These are phyloP conservation scores for Earliella scabrosa DNA, from an alignment of 1,284 basidiomycete species.

Conservation along the genomic window DNA sequence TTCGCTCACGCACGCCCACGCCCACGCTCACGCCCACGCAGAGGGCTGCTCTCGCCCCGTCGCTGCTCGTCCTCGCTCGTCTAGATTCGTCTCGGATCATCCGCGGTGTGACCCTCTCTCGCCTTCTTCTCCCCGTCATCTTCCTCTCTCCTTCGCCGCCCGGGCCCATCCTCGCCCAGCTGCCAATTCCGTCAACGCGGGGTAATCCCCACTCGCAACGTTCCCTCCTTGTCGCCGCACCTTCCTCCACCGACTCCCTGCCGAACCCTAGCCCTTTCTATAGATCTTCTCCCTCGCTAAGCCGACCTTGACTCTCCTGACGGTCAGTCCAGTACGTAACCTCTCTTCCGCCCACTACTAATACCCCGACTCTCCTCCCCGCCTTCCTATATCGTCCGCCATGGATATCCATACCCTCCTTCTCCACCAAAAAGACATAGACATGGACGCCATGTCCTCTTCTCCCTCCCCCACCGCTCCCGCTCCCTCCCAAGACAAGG, in stretches of 20 bases:
- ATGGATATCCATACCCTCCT: slow-evolving; percentile 25
- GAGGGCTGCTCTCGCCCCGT: too few relatives aligned
- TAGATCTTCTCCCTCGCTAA: slow-evolving; percentile 16
- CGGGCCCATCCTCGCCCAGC: not conserved
- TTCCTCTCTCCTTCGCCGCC: slow-evolving; percentile 4
- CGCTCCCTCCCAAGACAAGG: slow-evolving; percentile 49
- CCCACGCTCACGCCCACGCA: too few relatives aligned
- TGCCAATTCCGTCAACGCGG: slow-evolving; percentile 19
- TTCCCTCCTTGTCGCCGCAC: slow-evolving; percentile 16
- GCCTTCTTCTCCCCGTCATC: slow-evolving; percentile 12
- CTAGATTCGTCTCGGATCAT: slow-evolving; percentile 24
- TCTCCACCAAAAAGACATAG: slow-evolving; percentile 22
- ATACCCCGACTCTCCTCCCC: slow-evolving; percentile 14
- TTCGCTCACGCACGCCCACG: slow-evolving; percentile 1
- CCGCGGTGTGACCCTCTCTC: slow-evolving; percentile 14
- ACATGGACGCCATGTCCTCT: slow-evolving; percentile 24
- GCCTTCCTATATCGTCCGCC: slow-evolving; percentile 4
- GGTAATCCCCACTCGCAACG: slow-evolving; percentile 20
- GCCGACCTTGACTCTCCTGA: slow-evolving; percentile 6
- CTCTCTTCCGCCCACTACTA: slow-evolving; percentile 13
- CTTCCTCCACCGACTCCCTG: slow-evolving; percentile 14
- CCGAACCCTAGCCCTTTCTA: slow-evolving; percentile 22
- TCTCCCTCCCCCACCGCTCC: slow-evolving; percentile 34
- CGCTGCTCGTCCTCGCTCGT: slow-evolving; percentile 3
- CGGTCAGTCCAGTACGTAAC: slow-evolving; percentile 20